Percentiles rank a stretch among this genome's conserved stretches.
These are phyloP conservation scores for Monilinia polystroma DNA, from an alignment of 2,329 filamentous ascomycete genomes.

Conservation along the genomic window DNA sequence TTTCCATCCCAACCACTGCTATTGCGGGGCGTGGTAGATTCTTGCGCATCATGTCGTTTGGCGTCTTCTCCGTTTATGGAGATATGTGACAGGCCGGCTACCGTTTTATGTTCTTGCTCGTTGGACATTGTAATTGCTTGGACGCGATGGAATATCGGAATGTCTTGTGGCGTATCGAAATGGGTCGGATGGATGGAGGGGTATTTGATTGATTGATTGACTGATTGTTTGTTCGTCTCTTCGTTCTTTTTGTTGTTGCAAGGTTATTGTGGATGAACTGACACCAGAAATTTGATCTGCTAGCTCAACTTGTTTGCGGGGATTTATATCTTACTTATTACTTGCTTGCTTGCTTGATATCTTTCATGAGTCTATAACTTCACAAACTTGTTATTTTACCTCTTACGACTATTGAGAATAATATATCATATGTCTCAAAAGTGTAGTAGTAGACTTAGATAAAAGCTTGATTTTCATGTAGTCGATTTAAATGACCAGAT, in stretches of 20 bases:
- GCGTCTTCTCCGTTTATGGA: constrained; percentile 33
- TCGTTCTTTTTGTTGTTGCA: neutral
- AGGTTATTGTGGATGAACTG: neutral
- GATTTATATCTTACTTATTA: neutral
- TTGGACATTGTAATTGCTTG: constrained; percentile 25
- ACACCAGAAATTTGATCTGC: neutral
- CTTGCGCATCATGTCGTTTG: constrained; percentile 34
- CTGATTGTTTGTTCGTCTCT: too few relatives aligned
- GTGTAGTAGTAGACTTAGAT: neutral
- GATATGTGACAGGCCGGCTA: constrained; percentile 32
- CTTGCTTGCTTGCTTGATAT: too few relatives aligned
- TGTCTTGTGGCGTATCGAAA: neutral
- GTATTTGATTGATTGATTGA: neutral
- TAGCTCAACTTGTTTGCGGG: neutral
- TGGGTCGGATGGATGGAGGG: neutral
- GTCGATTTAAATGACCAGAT: neutral
- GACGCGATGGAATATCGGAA: neutral
- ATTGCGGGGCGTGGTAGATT: constrained; percentile 42
- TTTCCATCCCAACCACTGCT: constrained; percentile 83
- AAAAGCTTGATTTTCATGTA: neutral
- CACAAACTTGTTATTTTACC: neutral
- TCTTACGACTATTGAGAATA: neutral
- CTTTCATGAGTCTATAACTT: neutral
- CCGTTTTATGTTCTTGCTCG: constrained; percentile 31
- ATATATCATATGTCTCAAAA: too few relatives aligned